These are phyloP conservation scores for Aspergillus neotritici DNA, from an alignment of 2,329 filamentous ascomycete genomes.

Conservation along the genomic window DNA sequence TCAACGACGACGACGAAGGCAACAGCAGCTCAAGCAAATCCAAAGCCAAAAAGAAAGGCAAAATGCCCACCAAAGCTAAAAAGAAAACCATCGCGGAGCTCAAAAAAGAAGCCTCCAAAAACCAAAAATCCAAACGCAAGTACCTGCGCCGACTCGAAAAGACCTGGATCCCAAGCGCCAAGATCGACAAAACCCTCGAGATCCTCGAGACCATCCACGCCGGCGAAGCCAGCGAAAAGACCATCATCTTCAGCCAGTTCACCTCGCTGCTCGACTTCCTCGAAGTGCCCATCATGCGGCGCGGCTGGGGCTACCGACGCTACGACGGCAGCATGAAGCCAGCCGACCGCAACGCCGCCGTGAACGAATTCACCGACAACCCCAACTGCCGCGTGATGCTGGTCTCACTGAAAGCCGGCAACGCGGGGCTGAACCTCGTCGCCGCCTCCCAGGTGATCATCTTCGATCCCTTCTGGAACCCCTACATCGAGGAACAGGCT, in stretches of 20 bases:
- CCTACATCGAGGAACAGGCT: constrained; percentile 86
- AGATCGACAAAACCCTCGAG: constrained; percentile 64
- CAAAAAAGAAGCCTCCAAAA: constrained; percentile 52
- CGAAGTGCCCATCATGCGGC: constrained; percentile 62
- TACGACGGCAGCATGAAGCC: constrained; percentile 74
- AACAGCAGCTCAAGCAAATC: constrained; percentile 36
- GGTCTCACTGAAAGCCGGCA: constrained; percentile 73
- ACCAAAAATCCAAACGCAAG: constrained; percentile 57
- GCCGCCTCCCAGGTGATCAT: constrained; percentile 81
- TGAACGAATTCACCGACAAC: constrained; percentile 61
- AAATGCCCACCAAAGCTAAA: constrained; percentile 41
- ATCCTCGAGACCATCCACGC: constrained; percentile 51
- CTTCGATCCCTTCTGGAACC: constrained; percentile 92
- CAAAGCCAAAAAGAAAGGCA: constrained; percentile 39
- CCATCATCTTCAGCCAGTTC: constrained; percentile 77
- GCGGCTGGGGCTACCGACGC: constrained; percentile 56
- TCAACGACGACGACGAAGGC: constrained; percentile 30
- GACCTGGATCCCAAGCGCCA: constrained; percentile 68
- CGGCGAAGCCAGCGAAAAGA: constrained; percentile 60
- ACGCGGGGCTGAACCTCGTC: constrained; percentile 79
- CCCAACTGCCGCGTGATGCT: constrained; percentile 63
- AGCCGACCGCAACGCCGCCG: constrained; percentile 59
- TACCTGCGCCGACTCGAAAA: constrained; percentile 66
- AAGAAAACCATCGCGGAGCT: constrained; percentile 30
- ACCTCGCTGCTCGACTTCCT: constrained; percentile 72